Evolutionary conservation across 2,329 filamentous ascomycete genomes (phyloP).

Genomic region (Cadophora sp.): DNA sequence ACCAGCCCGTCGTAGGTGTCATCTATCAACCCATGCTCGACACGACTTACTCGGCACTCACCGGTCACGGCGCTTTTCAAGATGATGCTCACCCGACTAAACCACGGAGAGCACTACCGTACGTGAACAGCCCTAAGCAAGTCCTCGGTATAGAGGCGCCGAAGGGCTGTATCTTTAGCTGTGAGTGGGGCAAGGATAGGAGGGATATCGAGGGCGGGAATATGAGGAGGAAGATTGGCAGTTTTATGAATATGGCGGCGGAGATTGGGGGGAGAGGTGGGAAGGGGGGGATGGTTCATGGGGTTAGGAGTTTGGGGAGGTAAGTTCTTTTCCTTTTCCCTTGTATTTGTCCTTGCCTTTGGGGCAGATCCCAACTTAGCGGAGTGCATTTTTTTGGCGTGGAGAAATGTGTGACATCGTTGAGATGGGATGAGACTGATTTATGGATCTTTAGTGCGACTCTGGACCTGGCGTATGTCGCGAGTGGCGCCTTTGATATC

Average conservation of each 20-base stretch:
- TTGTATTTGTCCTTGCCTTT: no score
- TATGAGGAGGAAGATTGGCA: conserved; percentile 74
- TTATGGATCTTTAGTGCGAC: conserved; percentile 62
- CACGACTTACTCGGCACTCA: conserved; percentile 73
- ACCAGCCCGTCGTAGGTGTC: conserved; percentile 69
- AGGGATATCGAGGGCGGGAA: conserved; percentile 71
- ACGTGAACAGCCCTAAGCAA: conserved; percentile 66
- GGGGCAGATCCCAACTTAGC: no score
- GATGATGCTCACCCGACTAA: conserved; percentile 36
- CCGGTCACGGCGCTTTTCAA: conserved; percentile 67
- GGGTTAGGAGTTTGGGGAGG: conserved; percentile 72
- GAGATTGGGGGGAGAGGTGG: conserved; percentile 68
- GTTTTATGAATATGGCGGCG: conserved; percentile 76
- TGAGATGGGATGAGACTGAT: conserved; percentile 2
- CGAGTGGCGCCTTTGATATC: conserved; percentile 78
- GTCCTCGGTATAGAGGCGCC: conserved; percentile 70
- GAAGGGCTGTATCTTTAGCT: conserved; percentile 73
- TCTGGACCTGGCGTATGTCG: conserved; percentile 75
- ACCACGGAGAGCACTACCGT: conserved; percentile 67
- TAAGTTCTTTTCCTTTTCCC: conserved; percentile 38
- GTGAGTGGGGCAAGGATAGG: conserved; percentile 79
- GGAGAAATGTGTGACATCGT: no score
- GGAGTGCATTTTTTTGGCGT: no score
- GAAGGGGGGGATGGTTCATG: conserved; percentile 81
- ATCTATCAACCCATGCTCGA: conserved; percentile 75